Base-by-base conservation (phyloP, 2,329 filamentous ascomycete genomes). In the Botrytis hyacinthi region DNA sequence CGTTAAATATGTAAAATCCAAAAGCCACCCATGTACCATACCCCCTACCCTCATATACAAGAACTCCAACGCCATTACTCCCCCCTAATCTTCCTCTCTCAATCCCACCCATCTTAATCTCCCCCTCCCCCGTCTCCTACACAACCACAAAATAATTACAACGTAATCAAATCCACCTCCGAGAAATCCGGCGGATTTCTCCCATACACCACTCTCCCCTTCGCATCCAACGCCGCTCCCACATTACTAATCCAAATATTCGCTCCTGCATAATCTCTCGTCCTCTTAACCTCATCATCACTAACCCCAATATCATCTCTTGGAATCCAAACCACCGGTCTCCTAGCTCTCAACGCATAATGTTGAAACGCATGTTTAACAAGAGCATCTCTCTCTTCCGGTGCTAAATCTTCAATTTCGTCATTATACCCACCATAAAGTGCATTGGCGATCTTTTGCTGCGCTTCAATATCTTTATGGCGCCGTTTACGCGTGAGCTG, bases 241-340 rank as follows among this genome's bases (percentile, higher is more conserved):
- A 97, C 92, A 82, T 98, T 98, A 78, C 93, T 97, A 80, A 98
- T 94, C 93, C 94, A 97, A 70, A 98, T 92, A 75, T 90, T 80
- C 14, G 73, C 75, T 2, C 76, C 77, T 76, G 87, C 86, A 59
- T 83, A 86, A 74, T 93, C 89, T 76, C 91, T 87, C 10, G 94
- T 97, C 51, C 93, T 87, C 79, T 87, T 87, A 62, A 98, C 92
- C 84, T 99, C 96, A 78, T 98, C 95, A 78, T 97, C 94, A 77
- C 93, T 94, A 73, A 99, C 89, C 8, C 96, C 96, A 8, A 98
- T 83, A 77, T 96, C 92, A 80, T 99, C 96, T 18, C 92, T 89
- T 0, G 96, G 96, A 62, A 99, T 93, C 96, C 96, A 99, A 40
- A 99, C 91, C 0, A 93, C 93, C 0, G 96, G 96, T 71, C 94